Conservation (phyloP, 2,329 filamentous ascomycete species). For the Monosporascus sp. region DNA sequence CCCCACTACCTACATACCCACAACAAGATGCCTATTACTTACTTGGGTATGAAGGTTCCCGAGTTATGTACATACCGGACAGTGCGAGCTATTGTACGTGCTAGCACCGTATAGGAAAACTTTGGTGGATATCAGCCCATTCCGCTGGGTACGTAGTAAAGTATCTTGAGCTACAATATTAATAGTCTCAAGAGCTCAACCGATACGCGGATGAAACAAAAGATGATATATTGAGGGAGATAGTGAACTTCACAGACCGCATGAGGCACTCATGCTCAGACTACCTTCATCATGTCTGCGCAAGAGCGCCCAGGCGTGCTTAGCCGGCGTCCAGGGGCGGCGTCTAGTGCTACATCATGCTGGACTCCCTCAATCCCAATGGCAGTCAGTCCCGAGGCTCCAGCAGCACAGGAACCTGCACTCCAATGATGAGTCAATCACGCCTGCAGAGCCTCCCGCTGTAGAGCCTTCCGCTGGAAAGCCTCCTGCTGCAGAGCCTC, state of each 20-base stretch:
- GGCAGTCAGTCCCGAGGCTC: background rate
- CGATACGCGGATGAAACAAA: too few relatives aligned
- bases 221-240: background rate
- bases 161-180: background rate
- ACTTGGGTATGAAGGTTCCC: too few relatives aligned
- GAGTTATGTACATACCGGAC: too few relatives aligned
- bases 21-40: too few relatives aligned
- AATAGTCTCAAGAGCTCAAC: too few relatives aligned
- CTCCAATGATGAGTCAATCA: conserved; percentile 3
- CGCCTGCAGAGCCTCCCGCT: background rate
- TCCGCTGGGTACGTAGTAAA: background rate
- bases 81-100: too few relatives aligned
- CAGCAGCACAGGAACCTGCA: conserved; percentile 2
- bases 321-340: conserved; percentile 4
- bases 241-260: too few relatives aligned
- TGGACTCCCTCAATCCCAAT: background rate
- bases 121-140: too few relatives aligned
- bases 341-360: background rate
- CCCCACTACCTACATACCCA: too few relatives aligned
- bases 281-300: conserved; percentile 5
- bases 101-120: too few relatives aligned
- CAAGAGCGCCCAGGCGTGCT: conserved; percentile 9
- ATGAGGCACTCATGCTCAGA: conserved; percentile 8
- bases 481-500: background rate
- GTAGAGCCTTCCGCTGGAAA: background rate